Evolutionary conservation across 1,284 basidiomycete species (phyloP).

Genomic region (Malassezia yamatoensis): DNA sequence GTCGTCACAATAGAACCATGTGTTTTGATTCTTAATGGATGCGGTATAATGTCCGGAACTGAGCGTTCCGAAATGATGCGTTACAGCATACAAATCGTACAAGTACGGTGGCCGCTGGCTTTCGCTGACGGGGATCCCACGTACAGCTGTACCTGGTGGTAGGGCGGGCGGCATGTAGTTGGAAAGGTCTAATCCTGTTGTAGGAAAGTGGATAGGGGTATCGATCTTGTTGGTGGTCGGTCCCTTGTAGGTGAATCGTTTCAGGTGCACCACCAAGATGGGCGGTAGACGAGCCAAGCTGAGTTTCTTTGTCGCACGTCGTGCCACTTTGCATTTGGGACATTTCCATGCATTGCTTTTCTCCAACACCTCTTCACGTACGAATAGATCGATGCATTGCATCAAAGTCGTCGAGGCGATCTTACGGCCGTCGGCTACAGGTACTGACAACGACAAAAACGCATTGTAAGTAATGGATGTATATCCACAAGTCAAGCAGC

Average conservation of each 20-base stretch:
- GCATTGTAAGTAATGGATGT: constrained; percentile 93
- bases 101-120: constrained; percentile 43
- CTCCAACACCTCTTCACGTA: constrained; percentile 80
- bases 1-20: constrained; percentile 46
- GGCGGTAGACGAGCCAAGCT: constrained; percentile 81
- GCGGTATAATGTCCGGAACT: constrained; percentile 47
- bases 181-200: constrained; percentile 68
- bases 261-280: constrained; percentile 83
- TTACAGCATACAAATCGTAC: constrained; percentile 50
- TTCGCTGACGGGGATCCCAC: constrained; percentile 21
- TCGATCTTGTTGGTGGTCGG: constrained; percentile 77
- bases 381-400: constrained; percentile 79
- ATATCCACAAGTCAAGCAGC: constrained; percentile 52
- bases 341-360: constrained; percentile 85
- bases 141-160: constrained; percentile 20
- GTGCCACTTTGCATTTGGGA: constrained; percentile 75
- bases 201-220: constrained; percentile 57
- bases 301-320: constrained; percentile 73
- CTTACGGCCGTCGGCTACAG: constrained; percentile 51
- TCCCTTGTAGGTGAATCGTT: constrained; percentile 84
- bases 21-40: constrained; percentile 29
- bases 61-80: constrained; percentile 47
- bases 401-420: constrained; percentile 63
- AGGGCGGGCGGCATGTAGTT: constrained; percentile 68
- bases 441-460: constrained; percentile 44